phyloP scores from a whole-genome alignment of 2,329 filamentous ascomycete genomes.

The Ophiostoma ips region DNA sequence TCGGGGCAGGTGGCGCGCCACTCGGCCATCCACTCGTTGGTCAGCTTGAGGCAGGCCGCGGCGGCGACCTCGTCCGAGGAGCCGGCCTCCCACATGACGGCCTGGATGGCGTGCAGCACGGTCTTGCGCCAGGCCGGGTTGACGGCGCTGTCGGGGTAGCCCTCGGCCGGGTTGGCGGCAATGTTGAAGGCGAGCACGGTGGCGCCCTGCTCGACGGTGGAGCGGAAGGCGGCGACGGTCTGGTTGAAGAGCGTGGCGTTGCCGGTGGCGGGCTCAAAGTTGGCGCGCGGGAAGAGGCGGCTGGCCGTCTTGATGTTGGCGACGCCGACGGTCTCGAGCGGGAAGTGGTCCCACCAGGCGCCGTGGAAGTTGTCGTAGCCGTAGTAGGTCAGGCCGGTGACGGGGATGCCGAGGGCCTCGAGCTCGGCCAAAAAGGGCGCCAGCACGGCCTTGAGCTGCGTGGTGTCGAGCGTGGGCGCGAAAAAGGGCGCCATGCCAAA shows the following conservation, averaged over 20 bases:
- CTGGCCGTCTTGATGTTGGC: slow-evolving; percentile 15
- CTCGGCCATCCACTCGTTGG: slow-evolving; percentile 20
- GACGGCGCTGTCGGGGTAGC: slow-evolving; percentile 26
- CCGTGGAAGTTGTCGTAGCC: slow-evolving; percentile 30
- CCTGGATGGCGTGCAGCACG: slow-evolving; percentile 24
- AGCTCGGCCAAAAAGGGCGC: slow-evolving; percentile 16
- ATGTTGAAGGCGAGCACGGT: slow-evolving; percentile 28
- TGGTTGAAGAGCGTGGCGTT: slow-evolving; percentile 19
- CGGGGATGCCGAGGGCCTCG: slow-evolving; percentile 14
- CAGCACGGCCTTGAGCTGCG: slow-evolving; percentile 14
- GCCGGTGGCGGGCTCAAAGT: slow-evolving; percentile 20
- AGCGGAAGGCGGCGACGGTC: slow-evolving; percentile 21
- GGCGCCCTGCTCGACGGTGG: slow-evolving; percentile 27
- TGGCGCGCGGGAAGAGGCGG: slow-evolving; percentile 19
- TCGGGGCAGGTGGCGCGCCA: slow-evolving; percentile 19
- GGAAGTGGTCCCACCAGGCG: slow-evolving; percentile 24
- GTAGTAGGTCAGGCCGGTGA: slow-evolving; percentile 13
- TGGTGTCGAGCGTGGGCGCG: slow-evolving; percentile 13
- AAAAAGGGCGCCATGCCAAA: slow-evolving; percentile 19
- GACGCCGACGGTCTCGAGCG: slow-evolving; percentile 25
- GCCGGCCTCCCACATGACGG: slow-evolving; percentile 14
- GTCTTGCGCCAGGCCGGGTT: slow-evolving; percentile 36
- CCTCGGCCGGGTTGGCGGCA: slow-evolving; percentile 15
- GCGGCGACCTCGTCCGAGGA: slow-evolving; percentile 11
- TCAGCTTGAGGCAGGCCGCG: slow-evolving; percentile 15